Base-by-base conservation (phyloP, 768 basidiomycete species). In the Albatrellus ellisii region DNA sequence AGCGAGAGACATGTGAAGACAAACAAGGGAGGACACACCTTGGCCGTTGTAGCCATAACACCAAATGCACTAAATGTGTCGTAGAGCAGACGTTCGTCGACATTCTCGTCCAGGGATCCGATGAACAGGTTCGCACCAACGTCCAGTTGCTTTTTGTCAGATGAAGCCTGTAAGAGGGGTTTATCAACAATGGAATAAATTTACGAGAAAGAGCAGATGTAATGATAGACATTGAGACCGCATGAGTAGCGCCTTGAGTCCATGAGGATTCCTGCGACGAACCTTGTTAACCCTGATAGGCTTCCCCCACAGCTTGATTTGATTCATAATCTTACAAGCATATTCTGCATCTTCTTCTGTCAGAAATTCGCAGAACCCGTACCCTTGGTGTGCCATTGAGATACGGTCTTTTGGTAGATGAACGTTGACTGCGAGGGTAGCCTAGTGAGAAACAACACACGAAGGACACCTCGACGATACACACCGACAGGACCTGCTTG, bases 271-370 rank as follows among this genome's bases (percentile, higher is more conserved):
- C 42, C 14, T 33, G 42, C 6, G 8, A 66, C 79, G 56, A 49
- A 86, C 90, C 81, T 97, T 99, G 72, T 97, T 98, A 49, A 99
- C 94, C 51, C 95, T 73, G 45, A 99, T 95, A 25, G 95, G 95
- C 59, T 98, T 98, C 20, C 95, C 95, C 77, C 86, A 99, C 41
- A 99, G 62, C 63, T 99, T 99, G 59, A 99, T 98, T 70, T 97
- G 94, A 60, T 99, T 99, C 94, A 98, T 97, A 54, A 98, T 97
- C 72, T 97, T 95, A 73, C 94, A 97, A 44, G 91, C 94, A 62
- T 99, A 99, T 63, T 99, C 95, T 48, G 95, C 91, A 65, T 98
- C 95, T 61, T 95, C 92, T 67, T 98, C 92, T 28, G 91, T 91
- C 62, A 94, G 67, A 62, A 99, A 98, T 69, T 99, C 95, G 73